These are phyloP conservation scores for Decorospora gaudefroyi DNA, from an alignment of 2,329 filamentous ascomycete genomes.

Conservation along the genomic window DNA sequence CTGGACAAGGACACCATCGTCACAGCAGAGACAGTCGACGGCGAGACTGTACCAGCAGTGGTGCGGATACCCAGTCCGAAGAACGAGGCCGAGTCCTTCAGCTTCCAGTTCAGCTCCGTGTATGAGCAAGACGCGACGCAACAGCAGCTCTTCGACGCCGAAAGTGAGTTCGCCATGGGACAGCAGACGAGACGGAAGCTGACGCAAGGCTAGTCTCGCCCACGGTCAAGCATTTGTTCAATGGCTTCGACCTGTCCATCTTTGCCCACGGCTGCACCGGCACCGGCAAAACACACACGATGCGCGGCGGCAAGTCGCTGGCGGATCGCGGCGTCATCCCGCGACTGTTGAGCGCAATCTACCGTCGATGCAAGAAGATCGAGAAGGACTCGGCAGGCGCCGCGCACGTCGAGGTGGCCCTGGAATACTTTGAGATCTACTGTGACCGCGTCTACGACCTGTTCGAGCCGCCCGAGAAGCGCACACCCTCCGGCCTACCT, in stretches of 20 bases:
- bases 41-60: constrained; percentile 58
- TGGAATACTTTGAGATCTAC: constrained; percentile 97
- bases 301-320: constrained; percentile 86
- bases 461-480: constrained; percentile 84
- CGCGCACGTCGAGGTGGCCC: constrained; percentile 71
- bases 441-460: constrained; percentile 94
- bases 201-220: constrained; percentile 68
- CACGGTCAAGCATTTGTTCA: constrained; percentile 88
- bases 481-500: constrained; percentile 77
- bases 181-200: constrained; percentile 17
- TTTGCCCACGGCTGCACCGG: constrained; percentile 94
- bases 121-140: constrained; percentile 82
- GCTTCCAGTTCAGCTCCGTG: constrained; percentile 92
- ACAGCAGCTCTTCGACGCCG: constrained; percentile 83
- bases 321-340: constrained; percentile 88
- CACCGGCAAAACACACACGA: constrained; percentile 93
- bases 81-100: constrained; percentile 87
- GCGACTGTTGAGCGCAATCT: constrained; percentile 80
- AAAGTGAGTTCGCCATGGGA: constrained; percentile 62
- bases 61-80: constrained; percentile 93
- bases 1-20: constrained; percentile 87
- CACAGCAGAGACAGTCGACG: constrained; percentile 56
- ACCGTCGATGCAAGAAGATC: constrained; percentile 81
- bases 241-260: constrained; percentile 72
- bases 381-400: constrained; percentile 74